Conservation (phyloP, 495 filamentous ascomycete species). For the Neurospora sp. region DNA sequence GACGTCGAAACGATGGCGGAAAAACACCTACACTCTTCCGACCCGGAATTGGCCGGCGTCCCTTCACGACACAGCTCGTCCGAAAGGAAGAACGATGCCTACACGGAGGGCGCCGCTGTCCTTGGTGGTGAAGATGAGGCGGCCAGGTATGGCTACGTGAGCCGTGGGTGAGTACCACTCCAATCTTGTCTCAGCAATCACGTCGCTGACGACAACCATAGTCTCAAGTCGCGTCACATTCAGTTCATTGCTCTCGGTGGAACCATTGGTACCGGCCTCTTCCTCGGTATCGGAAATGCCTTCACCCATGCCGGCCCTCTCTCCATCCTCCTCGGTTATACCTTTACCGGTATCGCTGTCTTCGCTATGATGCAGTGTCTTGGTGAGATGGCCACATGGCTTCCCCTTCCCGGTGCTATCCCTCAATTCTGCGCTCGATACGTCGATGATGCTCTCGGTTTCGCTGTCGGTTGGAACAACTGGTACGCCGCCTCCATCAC, state of each 20-base stretch:
- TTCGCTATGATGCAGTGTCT: slow-evolving; percentile 25
- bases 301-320: slow-evolving; percentile 49
- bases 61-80: not conserved
- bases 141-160: slow-evolving; percentile 6
- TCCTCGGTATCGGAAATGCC: slow-evolving; percentile 49
- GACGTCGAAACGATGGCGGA: not conserved
- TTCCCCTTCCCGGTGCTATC: slow-evolving; percentile 41
- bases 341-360: slow-evolving; percentile 19
- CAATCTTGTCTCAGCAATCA: not conserved
- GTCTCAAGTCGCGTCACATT: slow-evolving; percentile 37
- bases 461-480: slow-evolving; percentile 63
- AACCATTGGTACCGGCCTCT: slow-evolving; percentile 56
- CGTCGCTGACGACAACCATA: not conserved
- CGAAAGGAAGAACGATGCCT: slow-evolving; percentile 1
- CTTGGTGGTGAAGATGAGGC: slow-evolving; percentile 3
- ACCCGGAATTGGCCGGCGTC: not conserved
- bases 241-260: slow-evolving; percentile 56
- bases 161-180: slow-evolving; percentile 3
- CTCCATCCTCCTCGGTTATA: slow-evolving; percentile 43
- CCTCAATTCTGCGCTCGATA: slow-evolving; percentile 57
- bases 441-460: slow-evolving; percentile 61
- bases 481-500: slow-evolving; percentile 23
- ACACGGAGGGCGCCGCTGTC: not conserved
- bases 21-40: not conserved
- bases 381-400: slow-evolving; percentile 52